Evolutionary conservation across 345 rosid species (phyloP).

Genomic region (Hypericum androsaemum): DNA sequence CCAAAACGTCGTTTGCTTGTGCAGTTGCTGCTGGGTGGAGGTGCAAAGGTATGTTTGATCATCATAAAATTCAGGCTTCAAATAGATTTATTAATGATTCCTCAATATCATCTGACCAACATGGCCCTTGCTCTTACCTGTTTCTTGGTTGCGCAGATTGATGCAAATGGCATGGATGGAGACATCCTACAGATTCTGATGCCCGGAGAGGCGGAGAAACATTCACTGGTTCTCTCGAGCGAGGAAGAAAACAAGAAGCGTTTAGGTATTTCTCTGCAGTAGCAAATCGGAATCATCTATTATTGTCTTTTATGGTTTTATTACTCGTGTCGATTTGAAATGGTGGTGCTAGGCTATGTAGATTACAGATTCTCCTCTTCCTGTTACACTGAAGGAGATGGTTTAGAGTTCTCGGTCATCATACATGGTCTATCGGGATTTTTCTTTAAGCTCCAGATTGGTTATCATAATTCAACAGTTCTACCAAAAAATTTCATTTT

Average conservation of each 20-base stretch:
- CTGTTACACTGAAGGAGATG: no score
- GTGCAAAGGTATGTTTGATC: conserved; percentile 51
- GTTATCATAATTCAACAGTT: no score
- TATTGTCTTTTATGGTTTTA: no score
- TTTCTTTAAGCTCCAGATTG: no score
- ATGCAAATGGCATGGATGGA: conserved; percentile 84
- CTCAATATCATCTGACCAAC: no score
- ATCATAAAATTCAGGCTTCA: background rate
- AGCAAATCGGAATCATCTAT: no score
- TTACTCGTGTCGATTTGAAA: no score
- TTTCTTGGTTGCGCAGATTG: conserved; percentile 39
- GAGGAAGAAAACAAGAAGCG: conserved; percentile 38
- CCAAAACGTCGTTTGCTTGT: conserved; percentile 63
- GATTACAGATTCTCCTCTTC: no score
- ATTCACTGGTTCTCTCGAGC: conserved; percentile 33
- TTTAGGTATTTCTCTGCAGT: conserved; percentile 44
- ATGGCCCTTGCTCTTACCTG: background rate
- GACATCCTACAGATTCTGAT: conserved; percentile 43
- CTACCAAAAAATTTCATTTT: no score
- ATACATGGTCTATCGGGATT: no score
- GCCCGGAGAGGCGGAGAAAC: conserved; percentile 46
- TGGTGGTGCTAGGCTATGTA: no score
- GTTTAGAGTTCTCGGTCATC: no score
- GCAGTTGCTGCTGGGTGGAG: conserved; percentile 64
- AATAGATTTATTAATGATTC: background rate